These are phyloP conservation scores for Sporothrix curviconia DNA, from an alignment of 2,329 filamentous ascomycete genomes.

Conservation along the genomic window DNA sequence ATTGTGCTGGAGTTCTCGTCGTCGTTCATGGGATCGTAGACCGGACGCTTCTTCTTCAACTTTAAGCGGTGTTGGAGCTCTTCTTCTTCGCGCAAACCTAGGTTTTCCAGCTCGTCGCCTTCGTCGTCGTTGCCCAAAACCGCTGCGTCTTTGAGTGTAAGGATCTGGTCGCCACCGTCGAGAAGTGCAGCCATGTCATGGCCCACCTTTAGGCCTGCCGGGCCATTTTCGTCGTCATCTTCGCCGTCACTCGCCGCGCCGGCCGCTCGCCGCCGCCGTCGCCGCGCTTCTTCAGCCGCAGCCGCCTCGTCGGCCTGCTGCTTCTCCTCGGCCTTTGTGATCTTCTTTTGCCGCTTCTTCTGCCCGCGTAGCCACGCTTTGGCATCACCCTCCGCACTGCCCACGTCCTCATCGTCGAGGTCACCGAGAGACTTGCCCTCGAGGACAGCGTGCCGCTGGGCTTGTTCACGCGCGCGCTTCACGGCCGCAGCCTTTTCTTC, in stretches of 20 bases:
- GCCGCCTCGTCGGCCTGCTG: constrained; percentile 60
- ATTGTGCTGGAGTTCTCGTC: constrained; percentile 60
- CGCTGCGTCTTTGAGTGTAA: constrained; percentile 89
- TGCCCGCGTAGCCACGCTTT: constrained; percentile 80
- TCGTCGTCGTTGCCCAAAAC: constrained; percentile 79
- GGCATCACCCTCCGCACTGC: constrained; percentile 57
- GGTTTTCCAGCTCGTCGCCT: constrained; percentile 82
- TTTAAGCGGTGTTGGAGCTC: constrained; percentile 69
- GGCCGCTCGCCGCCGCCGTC: constrained; percentile 44
- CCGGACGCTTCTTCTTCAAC: constrained; percentile 81
- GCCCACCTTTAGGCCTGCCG: constrained; percentile 85
- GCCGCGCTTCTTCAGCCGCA: constrained; percentile 63
- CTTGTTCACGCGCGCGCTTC: constrained; percentile 79
- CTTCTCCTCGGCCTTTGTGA: constrained; percentile 74
- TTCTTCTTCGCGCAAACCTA: constrained; percentile 65
- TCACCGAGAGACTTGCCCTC: constrained; percentile 83
- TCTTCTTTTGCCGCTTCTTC: constrained; percentile 91
- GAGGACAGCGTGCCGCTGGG: constrained; percentile 66
- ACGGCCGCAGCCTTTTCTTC: constrained; percentile 76
- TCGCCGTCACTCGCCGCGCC: constrained; percentile 50
- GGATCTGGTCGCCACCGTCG: constrained; percentile 76
- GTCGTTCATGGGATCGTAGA: constrained; percentile 71
- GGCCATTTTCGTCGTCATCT: constrained; percentile 61
- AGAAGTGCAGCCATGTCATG: constrained; percentile 79
- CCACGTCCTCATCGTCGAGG: constrained; percentile 49